These are phyloP conservation scores for Tuber umbilicatum DNA, from an alignment of 495 filamentous ascomycete genomes.

Conservation along the genomic window DNA sequence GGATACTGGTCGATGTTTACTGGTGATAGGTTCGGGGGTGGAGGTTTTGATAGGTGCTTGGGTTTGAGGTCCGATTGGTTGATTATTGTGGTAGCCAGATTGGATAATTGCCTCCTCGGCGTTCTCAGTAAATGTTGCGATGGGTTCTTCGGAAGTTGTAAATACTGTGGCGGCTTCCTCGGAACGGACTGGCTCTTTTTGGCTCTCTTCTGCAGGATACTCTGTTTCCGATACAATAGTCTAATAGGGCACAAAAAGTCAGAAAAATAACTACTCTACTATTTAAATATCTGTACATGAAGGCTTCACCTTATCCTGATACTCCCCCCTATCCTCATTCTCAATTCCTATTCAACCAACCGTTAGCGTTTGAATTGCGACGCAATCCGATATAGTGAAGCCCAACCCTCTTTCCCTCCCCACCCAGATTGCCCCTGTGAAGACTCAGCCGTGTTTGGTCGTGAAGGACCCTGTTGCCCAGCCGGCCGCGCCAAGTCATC, in stretches of 20 bases:
- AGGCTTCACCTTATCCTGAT: slow-evolving; percentile 18
- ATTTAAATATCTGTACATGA: slow-evolving; percentile 4
- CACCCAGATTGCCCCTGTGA: neutral
- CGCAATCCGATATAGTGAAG: slow-evolving; percentile 36
- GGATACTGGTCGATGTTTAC: neutral
- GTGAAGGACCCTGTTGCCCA: neutral
- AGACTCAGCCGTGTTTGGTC: neutral
- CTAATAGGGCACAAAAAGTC: neutral
- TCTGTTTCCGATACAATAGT: slow-evolving; percentile 4
- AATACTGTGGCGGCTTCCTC: slow-evolving; percentile 35
- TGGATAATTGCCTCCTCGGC: slow-evolving; percentile 24
- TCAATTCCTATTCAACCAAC: slow-evolving; percentile 33
- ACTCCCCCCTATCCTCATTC: slow-evolving; percentile 12
- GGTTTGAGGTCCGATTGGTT: slow-evolving; percentile 9
- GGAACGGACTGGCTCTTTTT: slow-evolving; percentile 22
- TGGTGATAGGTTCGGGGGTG: neutral
- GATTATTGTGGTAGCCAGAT: slow-evolving; percentile 6
- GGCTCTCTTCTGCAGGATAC: neutral
- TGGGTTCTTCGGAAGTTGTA: slow-evolving; percentile 17
- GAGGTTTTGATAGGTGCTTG: neutral
- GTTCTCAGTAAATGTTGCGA: slow-evolving; percentile 24
- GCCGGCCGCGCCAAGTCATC: neutral
- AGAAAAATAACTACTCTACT: slow-evolving; percentile 2
- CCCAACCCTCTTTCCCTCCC: slow-evolving; percentile 34
- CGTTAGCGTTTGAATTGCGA: slow-evolving; percentile 38